Evolutionary conservation across 768 basidiomycete genomes (phyloP).

Genomic region (Hericium alpestre): DNA sequence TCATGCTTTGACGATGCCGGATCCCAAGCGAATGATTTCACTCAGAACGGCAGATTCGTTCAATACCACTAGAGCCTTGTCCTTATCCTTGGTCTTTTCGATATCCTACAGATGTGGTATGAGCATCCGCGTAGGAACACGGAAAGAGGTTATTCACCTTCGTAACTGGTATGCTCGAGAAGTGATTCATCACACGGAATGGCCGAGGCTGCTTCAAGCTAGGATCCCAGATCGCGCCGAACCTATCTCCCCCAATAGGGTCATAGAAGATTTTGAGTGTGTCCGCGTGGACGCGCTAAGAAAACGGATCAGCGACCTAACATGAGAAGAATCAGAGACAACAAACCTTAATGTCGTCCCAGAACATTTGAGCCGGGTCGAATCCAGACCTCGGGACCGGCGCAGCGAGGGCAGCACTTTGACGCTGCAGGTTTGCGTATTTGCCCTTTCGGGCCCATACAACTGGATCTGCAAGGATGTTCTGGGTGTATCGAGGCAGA

Average conservation of each 20-base stretch:
- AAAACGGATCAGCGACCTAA: neutral
- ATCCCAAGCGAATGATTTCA: constrained; percentile 71
- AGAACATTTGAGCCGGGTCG: constrained; percentile 63
- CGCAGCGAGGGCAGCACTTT: constrained; percentile 13
- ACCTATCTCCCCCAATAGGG: constrained; percentile 61
- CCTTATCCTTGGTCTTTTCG: constrained; percentile 31
- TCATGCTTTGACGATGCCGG: constrained; percentile 44
- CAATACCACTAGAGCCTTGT: constrained; percentile 52
- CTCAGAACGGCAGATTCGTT: constrained; percentile 57
- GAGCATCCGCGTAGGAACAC: constrained; percentile 1
- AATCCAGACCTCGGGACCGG: constrained; percentile 50
- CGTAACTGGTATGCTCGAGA: constrained; percentile 50
- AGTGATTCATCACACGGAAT: constrained; percentile 77
- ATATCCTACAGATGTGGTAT: constrained; percentile 10
- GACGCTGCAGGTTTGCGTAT: constrained; percentile 35
- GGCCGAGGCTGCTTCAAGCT: constrained; percentile 45
- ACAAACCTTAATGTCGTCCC: constrained; percentile 63
- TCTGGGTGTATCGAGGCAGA: constrained; percentile 69
- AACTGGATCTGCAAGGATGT: constrained; percentile 40
- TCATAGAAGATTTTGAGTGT: constrained; percentile 82
- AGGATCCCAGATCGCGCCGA: constrained; percentile 86
- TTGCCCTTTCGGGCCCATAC: constrained; percentile 33
- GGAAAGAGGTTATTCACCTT: constrained; percentile 17
- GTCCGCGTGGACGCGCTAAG: constrained; percentile 60
- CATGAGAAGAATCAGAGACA: neutral